A percentile compares a stretch with the other conserved stretches of the same genome.
Conservation (phyloP, 495 filamentous ascomycete genomes). For the Neurospora sublineolata region DNA sequence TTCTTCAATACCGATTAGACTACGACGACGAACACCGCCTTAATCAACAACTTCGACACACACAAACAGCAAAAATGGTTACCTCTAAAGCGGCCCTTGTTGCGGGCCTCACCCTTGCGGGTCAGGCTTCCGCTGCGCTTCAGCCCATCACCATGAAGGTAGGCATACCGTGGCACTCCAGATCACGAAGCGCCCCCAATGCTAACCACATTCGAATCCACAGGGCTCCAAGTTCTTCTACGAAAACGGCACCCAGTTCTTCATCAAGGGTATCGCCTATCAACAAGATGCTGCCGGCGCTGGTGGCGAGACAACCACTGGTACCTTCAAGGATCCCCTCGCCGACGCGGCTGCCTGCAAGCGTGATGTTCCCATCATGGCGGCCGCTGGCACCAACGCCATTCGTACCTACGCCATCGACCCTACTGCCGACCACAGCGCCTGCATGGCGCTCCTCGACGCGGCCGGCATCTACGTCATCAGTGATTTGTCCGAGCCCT, state of each 20-base stretch:
- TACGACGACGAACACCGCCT: not conserved
- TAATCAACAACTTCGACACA: not conserved
- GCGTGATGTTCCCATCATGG: constrained; percentile 73
- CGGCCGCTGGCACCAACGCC: constrained; percentile 69
- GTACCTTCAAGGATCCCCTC: constrained; percentile 54
- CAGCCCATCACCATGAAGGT: constrained; percentile 65
- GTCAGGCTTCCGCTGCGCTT: constrained; percentile 42
- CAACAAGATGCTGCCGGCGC: constrained; percentile 45
- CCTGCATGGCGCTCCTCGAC: constrained; percentile 72
- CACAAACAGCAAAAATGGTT: constrained; percentile 27
- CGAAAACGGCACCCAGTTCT: constrained; percentile 64
- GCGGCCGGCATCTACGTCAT: constrained; percentile 91
- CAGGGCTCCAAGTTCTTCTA: constrained; percentile 54
- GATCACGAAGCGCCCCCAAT: not conserved
- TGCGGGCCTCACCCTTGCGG: constrained; percentile 34
- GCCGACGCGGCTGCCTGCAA: constrained; percentile 55
- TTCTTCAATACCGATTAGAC: not conserved
- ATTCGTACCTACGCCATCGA: constrained; percentile 93
- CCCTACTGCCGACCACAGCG: constrained; percentile 62
- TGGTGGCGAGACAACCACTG: constrained; percentile 24
- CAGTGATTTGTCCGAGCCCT: constrained; percentile 73
- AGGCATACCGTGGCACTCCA: not conserved
- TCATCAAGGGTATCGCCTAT: constrained; percentile 83
- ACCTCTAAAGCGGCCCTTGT: constrained; percentile 32
- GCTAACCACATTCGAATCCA: not conserved